These are phyloP conservation scores for Penicillium canariense DNA, from an alignment of 495 filamentous ascomycete genomes.

Conservation along the genomic window DNA sequence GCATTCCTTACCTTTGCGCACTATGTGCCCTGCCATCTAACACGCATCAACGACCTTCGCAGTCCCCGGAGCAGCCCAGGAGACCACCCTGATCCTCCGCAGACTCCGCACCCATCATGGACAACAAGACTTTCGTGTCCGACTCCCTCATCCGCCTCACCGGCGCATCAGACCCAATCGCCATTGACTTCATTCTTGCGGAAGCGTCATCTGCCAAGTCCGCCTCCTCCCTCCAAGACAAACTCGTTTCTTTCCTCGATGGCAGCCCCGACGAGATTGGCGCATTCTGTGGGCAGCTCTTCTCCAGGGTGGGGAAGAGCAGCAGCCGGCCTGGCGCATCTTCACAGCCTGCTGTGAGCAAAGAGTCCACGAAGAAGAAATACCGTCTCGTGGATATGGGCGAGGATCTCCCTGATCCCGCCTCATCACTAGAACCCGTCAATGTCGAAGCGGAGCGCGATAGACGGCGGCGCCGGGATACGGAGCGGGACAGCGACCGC, in stretches of 20 bases:
- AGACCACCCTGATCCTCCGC: background rate
- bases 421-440: constrained; percentile 44
- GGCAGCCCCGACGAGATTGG: constrained; percentile 47
- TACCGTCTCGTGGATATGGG: constrained; percentile 85
- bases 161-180: constrained; percentile 58
- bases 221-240: constrained; percentile 49
- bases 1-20: background rate
- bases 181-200: constrained; percentile 61
- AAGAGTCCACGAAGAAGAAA: constrained; percentile 54
- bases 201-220: constrained; percentile 57
- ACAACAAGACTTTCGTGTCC: constrained; percentile 46
- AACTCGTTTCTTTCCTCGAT: constrained; percentile 54
- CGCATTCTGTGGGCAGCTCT: constrained; percentile 55
- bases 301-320: constrained; percentile 41
- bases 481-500: constrained; percentile 35
- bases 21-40: constrained; percentile 4
- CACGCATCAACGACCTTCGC: background rate
- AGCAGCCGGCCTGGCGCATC: constrained; percentile 13
- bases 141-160: constrained; percentile 51
- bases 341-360: constrained; percentile 9
- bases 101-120: constrained; percentile 28
- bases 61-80: background rate
- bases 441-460: constrained; percentile 53
- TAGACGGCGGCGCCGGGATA: constrained; percentile 45
- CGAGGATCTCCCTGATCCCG: constrained; percentile 52